phyloP scores from a whole-genome alignment of 805 yeast genomes.

The Nakazawaea holstii region DNA sequence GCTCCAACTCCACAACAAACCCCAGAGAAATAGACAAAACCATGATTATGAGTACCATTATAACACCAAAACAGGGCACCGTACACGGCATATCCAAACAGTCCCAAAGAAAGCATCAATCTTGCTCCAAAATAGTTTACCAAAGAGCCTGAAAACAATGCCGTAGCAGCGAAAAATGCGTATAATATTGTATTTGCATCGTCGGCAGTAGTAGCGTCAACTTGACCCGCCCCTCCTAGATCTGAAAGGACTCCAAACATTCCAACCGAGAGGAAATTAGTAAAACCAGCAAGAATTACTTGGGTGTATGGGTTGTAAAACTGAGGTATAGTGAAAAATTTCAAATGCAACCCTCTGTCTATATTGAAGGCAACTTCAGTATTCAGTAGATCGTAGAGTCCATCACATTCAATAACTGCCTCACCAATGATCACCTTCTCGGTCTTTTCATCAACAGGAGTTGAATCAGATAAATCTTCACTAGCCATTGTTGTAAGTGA shows the following conservation, averaged over 20 bases:
- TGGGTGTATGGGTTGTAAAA: conserved; percentile 10
- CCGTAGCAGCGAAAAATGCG: conserved; percentile 3
- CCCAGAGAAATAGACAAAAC: conserved; percentile 6
- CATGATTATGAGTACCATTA: conserved; percentile 2
- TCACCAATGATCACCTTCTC: too few species aligned
- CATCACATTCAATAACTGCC: too few species aligned
- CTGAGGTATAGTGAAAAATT: conserved; percentile 1
- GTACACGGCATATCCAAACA: conserved; percentile 4
- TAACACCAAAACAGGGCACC: conserved; percentile 10
- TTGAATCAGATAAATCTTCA: too few species aligned
- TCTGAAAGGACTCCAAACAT: conserved; percentile 2
- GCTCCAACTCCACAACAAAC: conserved; percentile 8
- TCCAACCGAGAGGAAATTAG: conserved; percentile 13
- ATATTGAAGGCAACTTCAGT: not conserved
- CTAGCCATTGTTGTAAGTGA: too few species aligned
- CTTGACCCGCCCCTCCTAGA: conserved; percentile 7
- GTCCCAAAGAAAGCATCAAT: conserved; percentile 5
- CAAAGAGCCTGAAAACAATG: conserved; percentile 9
- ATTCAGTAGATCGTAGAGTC: too few species aligned
- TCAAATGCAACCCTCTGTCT: not conserved
- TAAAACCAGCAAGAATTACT: conserved; percentile 15
- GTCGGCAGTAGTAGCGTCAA: conserved; percentile 4
- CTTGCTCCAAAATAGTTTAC: conserved; percentile 6
- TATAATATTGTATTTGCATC: conserved; percentile 9
- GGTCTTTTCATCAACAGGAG: too few species aligned